Conservation (phyloP, 1,139 yeast species). For the Blastobotrys aristatus region DNA sequence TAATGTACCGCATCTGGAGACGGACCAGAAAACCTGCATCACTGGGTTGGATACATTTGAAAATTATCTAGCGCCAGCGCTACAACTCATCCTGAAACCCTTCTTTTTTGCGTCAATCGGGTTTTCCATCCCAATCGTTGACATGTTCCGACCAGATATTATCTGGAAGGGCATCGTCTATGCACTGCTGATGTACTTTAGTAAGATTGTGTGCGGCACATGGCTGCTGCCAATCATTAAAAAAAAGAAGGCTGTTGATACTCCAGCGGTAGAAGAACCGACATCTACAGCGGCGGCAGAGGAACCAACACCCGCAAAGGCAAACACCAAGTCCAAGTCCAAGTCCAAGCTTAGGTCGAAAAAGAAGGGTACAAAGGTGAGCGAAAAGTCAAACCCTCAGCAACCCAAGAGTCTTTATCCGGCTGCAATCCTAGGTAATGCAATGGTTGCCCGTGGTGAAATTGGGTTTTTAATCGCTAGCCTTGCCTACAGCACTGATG, state of each 20-base stretch:
- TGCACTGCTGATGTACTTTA: slow-evolving; percentile 3
- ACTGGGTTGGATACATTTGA: neutral
- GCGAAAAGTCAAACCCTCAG: neutral
- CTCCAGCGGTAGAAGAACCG: neutral
- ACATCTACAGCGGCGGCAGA: neutral
- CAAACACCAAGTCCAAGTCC: neutral
- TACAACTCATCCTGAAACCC: neutral
- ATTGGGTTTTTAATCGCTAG: neutral
- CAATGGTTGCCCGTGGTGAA: slow-evolving; percentile 4
- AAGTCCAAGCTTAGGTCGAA: neutral
- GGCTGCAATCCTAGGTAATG: slow-evolving; percentile 2
- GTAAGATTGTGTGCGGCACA: neutral
- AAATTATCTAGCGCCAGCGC: neutral
- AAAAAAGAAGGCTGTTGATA: neutral
- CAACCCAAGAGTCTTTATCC: slow-evolving; percentile 6
- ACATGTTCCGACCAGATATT: slow-evolving; percentile 2
- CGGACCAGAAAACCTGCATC: neutral
- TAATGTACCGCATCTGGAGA: neutral
- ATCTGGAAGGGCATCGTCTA: slow-evolving; percentile 4
- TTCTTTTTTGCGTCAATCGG: slow-evolving; percentile 11
- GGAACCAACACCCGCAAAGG: neutral
- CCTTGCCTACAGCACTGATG: neutral
- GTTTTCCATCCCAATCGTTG: slow-evolving; percentile 6
- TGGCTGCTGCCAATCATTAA: slow-evolving; percentile 1
- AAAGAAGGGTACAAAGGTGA: neutral